A percentile compares a stretch with the other conserved stretches of the same genome.
These are phyloP conservation scores for Darksidea phi DNA, from an alignment of 495 filamentous ascomycete species.

Conservation along the genomic window DNA sequence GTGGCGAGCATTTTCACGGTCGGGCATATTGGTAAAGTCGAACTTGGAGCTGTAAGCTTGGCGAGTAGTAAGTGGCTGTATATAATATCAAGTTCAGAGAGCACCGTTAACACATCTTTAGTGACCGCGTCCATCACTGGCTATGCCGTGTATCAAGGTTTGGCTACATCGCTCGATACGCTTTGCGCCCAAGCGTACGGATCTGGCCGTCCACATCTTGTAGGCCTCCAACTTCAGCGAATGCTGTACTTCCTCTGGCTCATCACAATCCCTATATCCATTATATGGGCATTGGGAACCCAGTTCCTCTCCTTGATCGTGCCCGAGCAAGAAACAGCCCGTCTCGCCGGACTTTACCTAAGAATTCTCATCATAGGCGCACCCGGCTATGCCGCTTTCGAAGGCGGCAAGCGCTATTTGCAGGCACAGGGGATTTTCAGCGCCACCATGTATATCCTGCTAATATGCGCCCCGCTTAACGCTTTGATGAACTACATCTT, in stretches of 20 bases:
- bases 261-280: slow-evolving; percentile 61
- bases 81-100: background rate
- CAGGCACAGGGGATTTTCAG: slow-evolving; percentile 71
- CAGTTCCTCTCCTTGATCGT: slow-evolving; percentile 58
- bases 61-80: slow-evolving; percentile 49
- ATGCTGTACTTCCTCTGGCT: slow-evolving; percentile 66
- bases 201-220: slow-evolving; percentile 63
- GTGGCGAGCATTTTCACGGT: slow-evolving; percentile 62
- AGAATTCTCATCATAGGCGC: slow-evolving; percentile 63
- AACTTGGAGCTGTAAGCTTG: slow-evolving; percentile 53
- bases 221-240: slow-evolving; percentile 68
- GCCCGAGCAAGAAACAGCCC: slow-evolving; percentile 60
- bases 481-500: slow-evolving; percentile 66
- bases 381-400: slow-evolving; percentile 68
- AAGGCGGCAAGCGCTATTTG: slow-evolving; percentile 68
- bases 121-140: slow-evolving; percentile 73
- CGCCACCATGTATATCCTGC: slow-evolving; percentile 64
- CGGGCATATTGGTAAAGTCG: slow-evolving; percentile 36
- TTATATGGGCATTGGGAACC: slow-evolving; percentile 59
- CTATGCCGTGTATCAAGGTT: slow-evolving; percentile 67
- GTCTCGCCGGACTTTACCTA: slow-evolving; percentile 66
- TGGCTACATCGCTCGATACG: slow-evolving; percentile 70
- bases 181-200: slow-evolving; percentile 75
- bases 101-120: slow-evolving; percentile 6
- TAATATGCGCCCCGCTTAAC: slow-evolving; percentile 67